A percentile compares a stretch with the other conserved stretches of the same genome.
phyloP scores from a whole-genome alignment of 2,329 filamentous ascomycete genomes.

The Aureobasidium zeae region DNA sequence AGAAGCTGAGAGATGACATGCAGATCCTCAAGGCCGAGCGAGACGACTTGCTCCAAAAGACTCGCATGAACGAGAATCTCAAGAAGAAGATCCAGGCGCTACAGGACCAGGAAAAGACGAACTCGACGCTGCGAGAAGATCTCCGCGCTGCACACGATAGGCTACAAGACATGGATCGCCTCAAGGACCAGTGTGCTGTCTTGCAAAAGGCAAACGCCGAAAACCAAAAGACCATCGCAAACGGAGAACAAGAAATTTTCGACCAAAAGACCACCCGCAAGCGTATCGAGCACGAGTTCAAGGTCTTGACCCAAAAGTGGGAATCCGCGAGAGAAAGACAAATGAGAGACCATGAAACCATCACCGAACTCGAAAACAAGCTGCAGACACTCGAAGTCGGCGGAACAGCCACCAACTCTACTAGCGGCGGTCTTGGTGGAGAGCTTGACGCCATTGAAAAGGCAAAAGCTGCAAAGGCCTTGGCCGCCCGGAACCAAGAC shows the following conservation, averaged over 20 bases:
- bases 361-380: slow-evolving; percentile 38
- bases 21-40: slow-evolving; percentile 41
- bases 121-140: slow-evolving; percentile 36
- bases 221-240: slow-evolving; percentile 41
- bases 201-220: slow-evolving; percentile 44
- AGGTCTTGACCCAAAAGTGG: slow-evolving; percentile 38
- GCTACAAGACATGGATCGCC: slow-evolving; percentile 35
- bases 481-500: slow-evolving; percentile 6
- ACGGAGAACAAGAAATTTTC: slow-evolving; percentile 44
- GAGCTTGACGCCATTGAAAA: slow-evolving; percentile 31
- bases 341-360: slow-evolving; percentile 39
- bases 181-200: slow-evolving; percentile 36
- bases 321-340: slow-evolving; percentile 40
- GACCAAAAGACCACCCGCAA: slow-evolving; percentile 41
- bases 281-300: slow-evolving; percentile 40
- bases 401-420: slow-evolving; percentile 15
- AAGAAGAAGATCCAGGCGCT: slow-evolving; percentile 45
- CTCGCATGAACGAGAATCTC: slow-evolving; percentile 44
- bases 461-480: slow-evolving; percentile 18
- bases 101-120: slow-evolving; percentile 38
- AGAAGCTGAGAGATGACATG: slow-evolving; percentile 43
- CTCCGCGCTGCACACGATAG: slow-evolving; percentile 37
- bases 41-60: slow-evolving; percentile 40
- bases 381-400: slow-evolving; percentile 35
- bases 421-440: slow-evolving; percentile 31